Evolutionary conservation across 768 basidiomycete genomes (phyloP).

Genomic region (Coprinopsis strossmayeri): DNA sequence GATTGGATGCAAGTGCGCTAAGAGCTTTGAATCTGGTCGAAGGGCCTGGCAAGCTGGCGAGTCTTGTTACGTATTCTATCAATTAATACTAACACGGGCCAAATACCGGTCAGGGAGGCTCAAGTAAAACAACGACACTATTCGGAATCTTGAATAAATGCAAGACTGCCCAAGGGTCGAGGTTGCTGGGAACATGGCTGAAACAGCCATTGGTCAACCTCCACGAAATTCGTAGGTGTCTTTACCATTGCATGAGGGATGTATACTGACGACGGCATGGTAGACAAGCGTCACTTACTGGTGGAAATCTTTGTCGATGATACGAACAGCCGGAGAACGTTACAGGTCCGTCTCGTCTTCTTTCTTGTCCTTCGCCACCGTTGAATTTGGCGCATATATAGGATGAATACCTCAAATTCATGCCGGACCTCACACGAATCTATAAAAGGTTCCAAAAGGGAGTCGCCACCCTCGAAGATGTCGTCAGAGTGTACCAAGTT

Average conservation of each 20-base stretch:
- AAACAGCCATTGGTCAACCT: constrained; percentile 94
- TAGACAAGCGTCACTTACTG: constrained; percentile 81
- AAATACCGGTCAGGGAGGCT: no score
- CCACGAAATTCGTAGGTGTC: constrained; percentile 84
- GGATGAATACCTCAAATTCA: constrained; percentile 82
- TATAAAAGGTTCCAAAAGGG: constrained; percentile 87
- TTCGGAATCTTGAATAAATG: constrained; percentile 91
- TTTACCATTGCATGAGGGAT: neutral
- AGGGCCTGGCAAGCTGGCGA: constrained; percentile 49
- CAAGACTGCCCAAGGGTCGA: constrained; percentile 91
- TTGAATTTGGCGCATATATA: constrained; percentile 25
- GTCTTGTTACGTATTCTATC: constrained; percentile 9
- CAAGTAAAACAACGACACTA: constrained; percentile 78
- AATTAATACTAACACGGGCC: no score
- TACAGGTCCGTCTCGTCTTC: constrained; percentile 50
- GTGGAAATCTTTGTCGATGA: constrained; percentile 86
- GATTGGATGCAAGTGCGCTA: constrained; percentile 90
- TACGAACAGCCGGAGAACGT: constrained; percentile 54
- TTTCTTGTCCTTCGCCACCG: neutral
- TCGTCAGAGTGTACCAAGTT: constrained; percentile 94
- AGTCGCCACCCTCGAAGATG: constrained; percentile 84
- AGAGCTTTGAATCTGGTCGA: constrained; percentile 85
- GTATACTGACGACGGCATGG: neutral
- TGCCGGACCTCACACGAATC: constrained; percentile 92
- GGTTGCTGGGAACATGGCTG: constrained; percentile 85